phyloP scores from a whole-genome alignment of 1,139 yeast genomes.

The Diutina pseudorugosa region DNA sequence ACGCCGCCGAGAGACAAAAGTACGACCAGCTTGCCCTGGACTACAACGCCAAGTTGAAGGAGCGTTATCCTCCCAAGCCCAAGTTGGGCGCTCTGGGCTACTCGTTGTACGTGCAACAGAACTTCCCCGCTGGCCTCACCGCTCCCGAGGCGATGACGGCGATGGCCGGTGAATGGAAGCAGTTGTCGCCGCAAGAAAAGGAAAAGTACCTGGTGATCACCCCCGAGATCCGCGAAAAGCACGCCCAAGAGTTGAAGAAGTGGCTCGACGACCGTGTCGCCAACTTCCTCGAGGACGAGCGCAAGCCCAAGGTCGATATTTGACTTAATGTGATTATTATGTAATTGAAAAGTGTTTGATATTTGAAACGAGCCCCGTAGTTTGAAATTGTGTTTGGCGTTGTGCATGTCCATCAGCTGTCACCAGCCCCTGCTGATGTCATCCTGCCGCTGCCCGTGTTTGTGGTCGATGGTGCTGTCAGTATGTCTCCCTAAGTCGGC shows the following conservation, averaged over 20 bases:
- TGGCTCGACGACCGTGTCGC: constrained; percentile 20
- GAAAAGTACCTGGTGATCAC: constrained; percentile 13
- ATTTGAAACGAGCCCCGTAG: not conserved
- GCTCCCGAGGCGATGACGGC: constrained; percentile 16
- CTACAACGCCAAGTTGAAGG: constrained; percentile 16
- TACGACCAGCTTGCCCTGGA: constrained; percentile 16
- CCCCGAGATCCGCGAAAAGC: constrained; percentile 11
- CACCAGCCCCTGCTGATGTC: not conserved
- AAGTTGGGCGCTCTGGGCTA: constrained; percentile 17
- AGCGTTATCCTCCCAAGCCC: constrained; percentile 23
- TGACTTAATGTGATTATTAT: not conserved
- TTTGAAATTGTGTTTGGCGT: too few species aligned
- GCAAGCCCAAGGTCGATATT: not conserved
- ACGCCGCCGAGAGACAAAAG: constrained; percentile 17
- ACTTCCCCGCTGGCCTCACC: constrained; percentile 14
- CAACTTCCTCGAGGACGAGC: constrained; percentile 11
- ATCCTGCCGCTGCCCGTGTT: not conserved
- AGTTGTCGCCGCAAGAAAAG: constrained; percentile 19
- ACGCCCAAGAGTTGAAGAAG: constrained; percentile 12
- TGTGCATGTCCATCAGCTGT: too few species aligned
- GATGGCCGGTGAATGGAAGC: constrained; percentile 19
- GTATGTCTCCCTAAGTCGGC: not conserved
- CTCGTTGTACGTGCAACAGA: constrained; percentile 20
- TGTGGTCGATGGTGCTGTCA: not conserved
- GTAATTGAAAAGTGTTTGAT: not conserved